phyloP scores from a whole-genome alignment of 495 filamentous ascomycete genomes.

The Aspergillus taichungensis region DNA sequence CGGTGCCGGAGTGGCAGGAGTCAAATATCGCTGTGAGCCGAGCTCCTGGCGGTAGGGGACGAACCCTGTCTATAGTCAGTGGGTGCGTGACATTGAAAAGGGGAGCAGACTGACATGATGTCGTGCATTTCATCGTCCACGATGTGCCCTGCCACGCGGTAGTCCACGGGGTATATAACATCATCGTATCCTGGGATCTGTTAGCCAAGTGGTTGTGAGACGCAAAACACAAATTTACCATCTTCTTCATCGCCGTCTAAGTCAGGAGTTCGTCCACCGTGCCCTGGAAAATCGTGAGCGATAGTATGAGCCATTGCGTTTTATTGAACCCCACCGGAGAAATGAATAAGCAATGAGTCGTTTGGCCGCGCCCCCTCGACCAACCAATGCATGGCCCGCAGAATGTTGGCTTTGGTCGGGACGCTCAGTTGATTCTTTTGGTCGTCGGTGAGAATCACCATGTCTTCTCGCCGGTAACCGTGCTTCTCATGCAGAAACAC shows the following conservation, averaged over 20 bases:
- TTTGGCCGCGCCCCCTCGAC: slow-evolving; percentile 92
- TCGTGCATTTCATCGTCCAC: slow-evolving; percentile 97
- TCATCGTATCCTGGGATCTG: slow-evolving; percentile 64
- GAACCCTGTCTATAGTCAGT: slow-evolving; percentile 37
- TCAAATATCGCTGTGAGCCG: slow-evolving; percentile 96
- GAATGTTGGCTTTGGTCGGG: slow-evolving; percentile 88
- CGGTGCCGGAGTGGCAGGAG: slow-evolving; percentile 95
- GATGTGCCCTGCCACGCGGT: slow-evolving; percentile 80
- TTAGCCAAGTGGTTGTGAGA: not conserved
- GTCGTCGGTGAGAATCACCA: slow-evolving; percentile 97
- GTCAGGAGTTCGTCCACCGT: slow-evolving; percentile 92
- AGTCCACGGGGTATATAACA: slow-evolving; percentile 96
- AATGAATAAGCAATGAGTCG: slow-evolving; percentile 95
- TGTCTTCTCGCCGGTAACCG: slow-evolving; percentile 89
- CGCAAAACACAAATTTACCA: slow-evolving; percentile 24
- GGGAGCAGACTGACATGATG: slow-evolving; percentile 55
- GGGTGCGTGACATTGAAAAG: not conserved
- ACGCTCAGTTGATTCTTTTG: slow-evolving; percentile 91
- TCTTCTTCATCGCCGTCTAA: slow-evolving; percentile 93
- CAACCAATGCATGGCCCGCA: slow-evolving; percentile 97
- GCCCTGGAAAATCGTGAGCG: slow-evolving; percentile 45
- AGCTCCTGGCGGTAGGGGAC: slow-evolving; percentile 72
- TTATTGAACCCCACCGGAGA: slow-evolving; percentile 55
- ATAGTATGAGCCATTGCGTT: not conserved
- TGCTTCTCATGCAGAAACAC: slow-evolving; percentile 75